Base-by-base conservation (phyloP, 768 basidiomycete genomes). In the Ephemerocybe angulata region DNA sequence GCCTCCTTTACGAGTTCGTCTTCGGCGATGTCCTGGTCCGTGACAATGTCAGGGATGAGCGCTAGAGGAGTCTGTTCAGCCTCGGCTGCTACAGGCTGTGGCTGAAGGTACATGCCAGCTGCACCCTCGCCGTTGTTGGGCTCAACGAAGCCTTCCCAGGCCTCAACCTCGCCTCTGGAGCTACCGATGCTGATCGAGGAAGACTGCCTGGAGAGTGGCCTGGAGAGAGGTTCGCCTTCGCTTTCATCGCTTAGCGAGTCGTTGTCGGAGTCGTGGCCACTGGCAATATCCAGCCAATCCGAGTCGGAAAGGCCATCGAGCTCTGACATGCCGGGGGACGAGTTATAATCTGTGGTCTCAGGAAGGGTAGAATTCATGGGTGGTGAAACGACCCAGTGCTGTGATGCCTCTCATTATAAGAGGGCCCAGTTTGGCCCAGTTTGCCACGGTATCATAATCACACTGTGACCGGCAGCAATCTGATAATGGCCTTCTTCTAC, bases 221-320 rank as follows among this genome's bases (percentile, higher is more conserved):
- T 71, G 40, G 79, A 80, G 56, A 62, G 67, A 57, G 68, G 66
- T 67, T 84, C 84, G 67, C 72, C 83, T 27, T 46, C 44, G 44
- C 44, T 46, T 28, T 46, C 44, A 77, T 83, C 83, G 60, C 74
- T 80, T 65, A 84, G 69, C 53, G 86, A 88, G 64, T 87, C 86
- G 67, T 82, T 83, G 71, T 85, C 87, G 31, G 86, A 87, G 52
- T 83, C 83, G 61, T 81, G 81, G 66, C 79, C 82, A 63, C 83
- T 85, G 28, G 86, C 73, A 60, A 91, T 79, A 63, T 90, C 88
- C 63, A 88, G 85, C 89, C 89, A 91, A 69, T 91, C 89, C 28
- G 86, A 88, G 73, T 91, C 89, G 35, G 88, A 90, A 58, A 82
- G 68, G 58, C 69, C 81, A 66, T 87, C 87, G 60, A 77, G 65